Evolutionary conservation across 495 filamentous ascomycete species (phyloP).

Genomic region (Cercophora newfieldiana): DNA sequence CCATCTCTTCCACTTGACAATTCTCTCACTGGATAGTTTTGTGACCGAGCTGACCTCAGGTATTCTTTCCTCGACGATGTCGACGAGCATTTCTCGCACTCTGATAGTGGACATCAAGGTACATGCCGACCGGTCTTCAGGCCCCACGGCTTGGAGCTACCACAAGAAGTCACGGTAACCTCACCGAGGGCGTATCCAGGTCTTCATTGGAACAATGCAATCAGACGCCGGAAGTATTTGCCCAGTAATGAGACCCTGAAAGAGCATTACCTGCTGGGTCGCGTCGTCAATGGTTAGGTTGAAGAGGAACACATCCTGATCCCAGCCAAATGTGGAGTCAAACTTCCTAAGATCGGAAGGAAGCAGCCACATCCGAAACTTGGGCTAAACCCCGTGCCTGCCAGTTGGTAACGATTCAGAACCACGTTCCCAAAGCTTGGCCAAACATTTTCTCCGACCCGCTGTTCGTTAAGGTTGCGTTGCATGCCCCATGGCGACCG

Average conservation of each 20-base stretch:
- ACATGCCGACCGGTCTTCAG: background rate
- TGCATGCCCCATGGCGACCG: background rate
- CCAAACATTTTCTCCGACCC: constrained; percentile 7
- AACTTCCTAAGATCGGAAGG: constrained; percentile 7
- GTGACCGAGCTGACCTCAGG: no score
- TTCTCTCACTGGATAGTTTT: no score
- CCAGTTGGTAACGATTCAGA: background rate
- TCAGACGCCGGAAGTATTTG: background rate
- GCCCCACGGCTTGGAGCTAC: background rate
- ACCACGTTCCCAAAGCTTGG: constrained; percentile 2
- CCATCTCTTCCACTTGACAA: no score
- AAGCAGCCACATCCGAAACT: constrained; percentile 15
- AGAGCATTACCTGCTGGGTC: background rate
- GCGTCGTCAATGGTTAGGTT: background rate
- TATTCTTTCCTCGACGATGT: no score
- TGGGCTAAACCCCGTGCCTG: background rate
- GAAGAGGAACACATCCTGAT: background rate
- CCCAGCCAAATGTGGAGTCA: background rate
- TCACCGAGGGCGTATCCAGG: background rate
- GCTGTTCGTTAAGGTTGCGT: background rate
- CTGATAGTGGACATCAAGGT: no score
- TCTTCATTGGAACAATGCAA: background rate
- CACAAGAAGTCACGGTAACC: background rate
- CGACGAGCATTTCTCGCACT: no score
- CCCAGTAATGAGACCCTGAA: background rate